phyloP scores from a whole-genome alignment of 495 filamentous ascomycete genomes.

The Darksidea phi region DNA sequence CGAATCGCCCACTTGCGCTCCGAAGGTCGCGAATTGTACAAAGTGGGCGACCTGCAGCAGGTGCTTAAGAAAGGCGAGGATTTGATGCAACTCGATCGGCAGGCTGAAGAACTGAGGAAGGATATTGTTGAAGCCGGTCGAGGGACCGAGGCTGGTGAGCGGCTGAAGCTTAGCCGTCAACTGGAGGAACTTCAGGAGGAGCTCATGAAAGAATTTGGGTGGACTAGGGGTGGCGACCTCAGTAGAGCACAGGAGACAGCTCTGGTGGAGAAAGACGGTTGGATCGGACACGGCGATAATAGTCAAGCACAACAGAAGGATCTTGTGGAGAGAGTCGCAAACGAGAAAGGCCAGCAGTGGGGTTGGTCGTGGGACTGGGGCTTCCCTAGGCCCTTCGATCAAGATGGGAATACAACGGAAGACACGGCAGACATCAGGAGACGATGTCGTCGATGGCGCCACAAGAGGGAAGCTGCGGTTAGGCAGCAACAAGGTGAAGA shows the following conservation, averaged over 20 bases:
- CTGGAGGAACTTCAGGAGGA: no score
- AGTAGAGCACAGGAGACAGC: no score
- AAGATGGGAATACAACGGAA: not conserved
- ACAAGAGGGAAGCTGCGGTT: not conserved
- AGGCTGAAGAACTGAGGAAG: slow-evolving; percentile 2
- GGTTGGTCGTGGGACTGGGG: slow-evolving; percentile 31
- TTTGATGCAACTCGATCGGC: not conserved
- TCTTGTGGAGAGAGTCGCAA: slow-evolving; percentile 18
- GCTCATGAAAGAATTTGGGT: no score
- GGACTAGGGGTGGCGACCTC: no score
- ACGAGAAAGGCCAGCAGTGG: slow-evolving; percentile 28
- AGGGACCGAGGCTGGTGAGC: not conserved
- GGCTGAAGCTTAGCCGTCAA: no score
- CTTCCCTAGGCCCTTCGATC: slow-evolving; percentile 13
- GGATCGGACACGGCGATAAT: not conserved
- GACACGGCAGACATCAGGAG: not conserved
- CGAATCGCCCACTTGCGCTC: not conserved
- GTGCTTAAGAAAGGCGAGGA: slow-evolving; percentile 1
- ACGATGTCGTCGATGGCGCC: not conserved
- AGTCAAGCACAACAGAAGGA: not conserved
- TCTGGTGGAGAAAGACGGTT: no score
- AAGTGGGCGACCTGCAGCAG: slow-evolving; percentile 3
- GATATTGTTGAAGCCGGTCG: slow-evolving; percentile 1
- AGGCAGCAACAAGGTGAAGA: not conserved
- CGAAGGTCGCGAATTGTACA: slow-evolving; percentile 1